Percentiles rank a stretch among this genome's conserved stretches.
Conservation (phyloP, 352 stramenopile genomes). For the Pilasporangium apinafurcum region DNA sequence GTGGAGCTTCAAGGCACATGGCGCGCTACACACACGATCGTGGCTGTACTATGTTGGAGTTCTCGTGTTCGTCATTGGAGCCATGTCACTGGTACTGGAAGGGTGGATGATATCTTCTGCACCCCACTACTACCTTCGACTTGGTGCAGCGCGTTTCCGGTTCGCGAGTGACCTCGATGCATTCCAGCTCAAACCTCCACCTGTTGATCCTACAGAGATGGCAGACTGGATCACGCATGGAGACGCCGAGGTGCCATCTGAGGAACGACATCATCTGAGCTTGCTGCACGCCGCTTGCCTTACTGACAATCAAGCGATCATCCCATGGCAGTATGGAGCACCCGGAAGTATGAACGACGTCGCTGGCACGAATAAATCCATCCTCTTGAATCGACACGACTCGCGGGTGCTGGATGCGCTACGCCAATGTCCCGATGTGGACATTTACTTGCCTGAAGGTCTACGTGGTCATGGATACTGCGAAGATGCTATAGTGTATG, state of each 20-base stretch:
- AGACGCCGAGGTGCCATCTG: slow-evolving; percentile 18
- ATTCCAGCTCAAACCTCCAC: too few species aligned
- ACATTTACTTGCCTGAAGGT: slow-evolving; percentile 29
- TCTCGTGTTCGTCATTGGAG: too few species aligned
- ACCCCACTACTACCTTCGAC: too few species aligned
- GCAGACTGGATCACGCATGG: slow-evolving; percentile 9
- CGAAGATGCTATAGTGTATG: slow-evolving; percentile 38
- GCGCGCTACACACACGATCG: too few species aligned
- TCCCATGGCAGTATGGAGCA: not conserved
- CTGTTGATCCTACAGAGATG: too few species aligned
- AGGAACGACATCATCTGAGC: too few species aligned
- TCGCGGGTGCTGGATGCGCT: slow-evolving; percentile 18
- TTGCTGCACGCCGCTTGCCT: not conserved
- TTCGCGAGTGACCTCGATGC: too few species aligned
- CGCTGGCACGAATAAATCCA: not conserved
- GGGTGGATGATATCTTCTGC: too few species aligned
- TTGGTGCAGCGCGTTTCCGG: too few species aligned
- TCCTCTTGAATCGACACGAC: slow-evolving; percentile 13
- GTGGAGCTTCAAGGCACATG: too few species aligned
- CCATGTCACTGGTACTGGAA: too few species aligned
- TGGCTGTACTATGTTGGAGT: too few species aligned
- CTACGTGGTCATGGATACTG: slow-evolving; percentile 47
- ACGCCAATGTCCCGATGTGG: slow-evolving; percentile 28
- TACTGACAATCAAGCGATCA: not conserved
- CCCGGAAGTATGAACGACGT: slow-evolving; percentile 1